Evolutionary conservation across 2,329 filamentous ascomycete species (phyloP), one percentile per base, ranked within the genome.

Genomic region (Fusarium verrucosum): DNA sequence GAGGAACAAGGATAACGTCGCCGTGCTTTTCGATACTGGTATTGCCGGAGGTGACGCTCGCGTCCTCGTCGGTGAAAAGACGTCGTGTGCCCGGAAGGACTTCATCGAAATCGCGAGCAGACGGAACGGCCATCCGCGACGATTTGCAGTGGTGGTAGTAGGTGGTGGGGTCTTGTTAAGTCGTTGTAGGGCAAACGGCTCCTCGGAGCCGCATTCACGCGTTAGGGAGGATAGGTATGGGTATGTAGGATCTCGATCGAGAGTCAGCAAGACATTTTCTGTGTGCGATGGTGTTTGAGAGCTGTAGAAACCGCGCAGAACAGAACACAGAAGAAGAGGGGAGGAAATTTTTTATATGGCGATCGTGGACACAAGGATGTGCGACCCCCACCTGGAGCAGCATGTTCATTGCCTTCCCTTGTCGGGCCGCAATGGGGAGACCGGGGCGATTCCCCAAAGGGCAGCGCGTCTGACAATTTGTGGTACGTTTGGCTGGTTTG

Each of bases 1-100:
- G 79, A 4, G 84, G 84, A 4, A 81, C 79, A 23, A 87, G 78
- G 19, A 84, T 78, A 40, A 86, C 78, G 55, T 86, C 80, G 55
- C 72, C 72, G 38, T 74, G 70, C 37, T 74, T 74, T 40, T 73
- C 71, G 32, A 73, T 42, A 35, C 54, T 47, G 44, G 62, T 51
- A 25, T 69, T 70, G 40, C 60, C 62, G 10, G 71, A 73, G 20
- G 53, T 10, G 32, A 43, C 60, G 42, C 72, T 73, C n/a, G 69
- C 69, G 14, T 61, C 45, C 20, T 73, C 70, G 25, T 74, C 70
- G 16, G 58, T 59, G 23, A 72, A 74, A 44, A 74, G 64, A 42
- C 71, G 68, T 43, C 72, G 56, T n/a, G 72, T 74, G 70, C 72
- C 72, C 40, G 72, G 72, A 30, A 74, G 72, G 63, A 64, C 69